Evolutionary conservation across 1,284 basidiomycete genomes (phyloP).

Genomic region (Sanghuangporus weigelae): DNA sequence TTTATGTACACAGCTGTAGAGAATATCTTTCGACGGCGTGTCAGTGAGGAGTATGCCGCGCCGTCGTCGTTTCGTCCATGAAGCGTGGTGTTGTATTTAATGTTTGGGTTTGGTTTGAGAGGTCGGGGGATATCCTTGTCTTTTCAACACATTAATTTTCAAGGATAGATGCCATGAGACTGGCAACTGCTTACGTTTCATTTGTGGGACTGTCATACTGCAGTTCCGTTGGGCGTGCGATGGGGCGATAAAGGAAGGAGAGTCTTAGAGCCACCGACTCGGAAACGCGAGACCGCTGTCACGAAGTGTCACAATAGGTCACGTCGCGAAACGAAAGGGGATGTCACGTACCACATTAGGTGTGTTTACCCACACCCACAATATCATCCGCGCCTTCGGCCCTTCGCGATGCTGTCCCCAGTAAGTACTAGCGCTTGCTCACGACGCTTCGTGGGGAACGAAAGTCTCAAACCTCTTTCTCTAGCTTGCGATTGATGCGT

Average conservation of each 20-base stretch:
- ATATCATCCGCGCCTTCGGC: too few relatives aligned
- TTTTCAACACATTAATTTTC: not conserved
- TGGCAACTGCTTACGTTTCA: not conserved
- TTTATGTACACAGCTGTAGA: not conserved
- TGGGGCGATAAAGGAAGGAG: not conserved
- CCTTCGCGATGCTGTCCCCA: too few relatives aligned
- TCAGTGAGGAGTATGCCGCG: not conserved
- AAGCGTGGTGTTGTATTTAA: not conserved
- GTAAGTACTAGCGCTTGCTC: too few relatives aligned
- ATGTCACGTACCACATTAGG: too few relatives aligned
- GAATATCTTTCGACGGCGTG: not conserved
- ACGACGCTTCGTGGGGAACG: too few relatives aligned
- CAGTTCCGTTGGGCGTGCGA: not conserved
- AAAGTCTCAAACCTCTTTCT: too few relatives aligned
- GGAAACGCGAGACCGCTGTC: not conserved
- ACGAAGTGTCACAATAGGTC: not conserved
- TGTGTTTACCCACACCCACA: too few relatives aligned
- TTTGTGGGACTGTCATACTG: not conserved
- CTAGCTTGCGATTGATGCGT: too few relatives aligned
- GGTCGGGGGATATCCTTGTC: not conserved
- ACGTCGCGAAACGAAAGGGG: too few relatives aligned
- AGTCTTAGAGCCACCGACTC: not conserved
- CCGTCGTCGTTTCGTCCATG: not conserved
- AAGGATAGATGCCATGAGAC: not conserved
- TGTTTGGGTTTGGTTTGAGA: not conserved